Conservation (phyloP, 495 filamentous ascomycete species). For the Aspergillus indologenus region DNA sequence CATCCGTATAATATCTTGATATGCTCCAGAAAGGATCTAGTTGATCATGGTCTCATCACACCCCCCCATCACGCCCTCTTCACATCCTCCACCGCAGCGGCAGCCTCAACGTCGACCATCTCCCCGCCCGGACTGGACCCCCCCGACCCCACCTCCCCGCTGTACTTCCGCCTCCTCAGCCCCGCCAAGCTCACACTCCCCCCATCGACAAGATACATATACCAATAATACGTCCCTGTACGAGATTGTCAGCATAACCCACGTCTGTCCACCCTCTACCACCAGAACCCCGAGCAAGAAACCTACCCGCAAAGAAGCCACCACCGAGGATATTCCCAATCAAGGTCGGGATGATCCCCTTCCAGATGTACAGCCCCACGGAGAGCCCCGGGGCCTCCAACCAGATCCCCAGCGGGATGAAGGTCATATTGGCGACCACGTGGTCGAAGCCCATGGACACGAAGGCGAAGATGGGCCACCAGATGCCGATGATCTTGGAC, state of each 20-base stretch:
- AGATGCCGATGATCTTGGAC: slow-evolving; percentile 60
- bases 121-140: no score
- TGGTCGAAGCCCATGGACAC: slow-evolving; percentile 59
- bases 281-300: not conserved
- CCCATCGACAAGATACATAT: slow-evolving; percentile 42
- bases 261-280: not conserved
- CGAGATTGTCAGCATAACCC: slow-evolving; percentile 23
- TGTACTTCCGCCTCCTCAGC: no score
- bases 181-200: no score
- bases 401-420: slow-evolving; percentile 57
- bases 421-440: slow-evolving; percentile 65
- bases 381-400: slow-evolving; percentile 46
- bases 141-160: no score
- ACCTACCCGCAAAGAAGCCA: slow-evolving; percentile 45
- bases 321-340: slow-evolving; percentile 60
- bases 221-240: slow-evolving; percentile 50
- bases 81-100: no score
- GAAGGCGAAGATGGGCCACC: slow-evolving; percentile 61
- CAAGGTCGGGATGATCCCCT: slow-evolving; percentile 57
- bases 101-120: no score
- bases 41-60: no score
- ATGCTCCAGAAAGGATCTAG: no score
- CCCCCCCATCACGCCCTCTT: no score
- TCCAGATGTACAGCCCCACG: slow-evolving; percentile 60
- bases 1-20: no score